Conservation (phyloP, 1,139 yeast species). For the Protomyces macrosporus region DNA sequence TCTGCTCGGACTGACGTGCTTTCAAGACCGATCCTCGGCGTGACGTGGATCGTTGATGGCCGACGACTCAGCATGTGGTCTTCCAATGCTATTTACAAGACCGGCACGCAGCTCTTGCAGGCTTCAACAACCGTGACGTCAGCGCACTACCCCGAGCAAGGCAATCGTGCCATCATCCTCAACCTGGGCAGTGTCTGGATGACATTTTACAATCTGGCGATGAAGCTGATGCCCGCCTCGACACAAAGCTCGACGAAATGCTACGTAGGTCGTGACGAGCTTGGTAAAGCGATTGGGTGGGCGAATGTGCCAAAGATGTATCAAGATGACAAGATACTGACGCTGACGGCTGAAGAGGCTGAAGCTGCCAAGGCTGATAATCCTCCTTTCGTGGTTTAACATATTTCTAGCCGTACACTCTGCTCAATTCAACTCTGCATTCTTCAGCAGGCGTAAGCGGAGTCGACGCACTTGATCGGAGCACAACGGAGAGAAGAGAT, state of each 20-base stretch:
- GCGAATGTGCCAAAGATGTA: conserved; percentile 7
- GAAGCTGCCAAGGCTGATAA: neutral
- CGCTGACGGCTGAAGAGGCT: neutral
- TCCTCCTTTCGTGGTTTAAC: neutral
- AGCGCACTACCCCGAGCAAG: conserved; percentile 24
- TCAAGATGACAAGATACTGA: neutral
- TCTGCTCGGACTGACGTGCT: conserved; percentile 2
- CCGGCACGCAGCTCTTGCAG: conserved; percentile 3
- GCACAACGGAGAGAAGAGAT: too few relatives aligned
- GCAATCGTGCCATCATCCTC: conserved; percentile 18
- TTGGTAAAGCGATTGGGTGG: conserved; percentile 5
- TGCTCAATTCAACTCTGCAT: too few relatives aligned
- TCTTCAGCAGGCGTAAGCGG: too few relatives aligned
- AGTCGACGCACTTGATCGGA: too few relatives aligned
- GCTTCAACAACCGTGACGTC: conserved; percentile 2
- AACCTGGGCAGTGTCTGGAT: conserved; percentile 18
- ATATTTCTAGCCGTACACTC: too few relatives aligned
- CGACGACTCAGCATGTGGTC: conserved; percentile 16
- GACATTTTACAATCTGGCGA: conserved; percentile 12
- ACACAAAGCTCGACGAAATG: conserved; percentile 16
- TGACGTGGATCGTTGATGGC: conserved; percentile 19
- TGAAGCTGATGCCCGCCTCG: conserved; percentile 15
- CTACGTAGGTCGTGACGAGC: conserved; percentile 6
- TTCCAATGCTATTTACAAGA: conserved; percentile 13
- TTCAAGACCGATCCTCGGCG: conserved; percentile 10